Percentiles rank a stretch among this genome's conserved stretches.
Conservation (phyloP, 768 basidiomycete genomes). For the Kwoniella mangroviensis region DNA sequence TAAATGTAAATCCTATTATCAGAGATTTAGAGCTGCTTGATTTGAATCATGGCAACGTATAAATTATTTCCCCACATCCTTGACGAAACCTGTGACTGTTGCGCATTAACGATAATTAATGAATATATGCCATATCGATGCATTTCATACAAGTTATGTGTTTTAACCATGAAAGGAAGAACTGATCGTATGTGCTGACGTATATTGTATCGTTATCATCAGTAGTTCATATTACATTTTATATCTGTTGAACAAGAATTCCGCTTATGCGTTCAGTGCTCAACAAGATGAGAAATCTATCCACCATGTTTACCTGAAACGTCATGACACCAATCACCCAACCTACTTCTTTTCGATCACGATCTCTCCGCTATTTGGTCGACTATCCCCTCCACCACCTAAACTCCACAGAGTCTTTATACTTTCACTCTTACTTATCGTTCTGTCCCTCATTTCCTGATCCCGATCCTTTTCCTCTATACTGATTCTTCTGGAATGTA, state of each 20-base stretch:
- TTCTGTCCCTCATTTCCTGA: conserved; percentile 10
- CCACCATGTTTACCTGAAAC: too few species aligned
- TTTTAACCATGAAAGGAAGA: too few species aligned
- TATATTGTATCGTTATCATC: too few species aligned
- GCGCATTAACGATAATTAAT: neutral
- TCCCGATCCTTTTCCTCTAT: conserved; percentile 2
- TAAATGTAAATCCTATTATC: conserved; percentile 81
- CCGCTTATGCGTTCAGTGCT: too few species aligned
- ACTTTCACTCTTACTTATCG: conserved; percentile 43
- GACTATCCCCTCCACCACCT: conserved; percentile 26
- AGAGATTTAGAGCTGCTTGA: conserved; percentile 64
- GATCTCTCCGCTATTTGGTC: conserved; percentile 20
- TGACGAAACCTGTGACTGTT: too few species aligned
- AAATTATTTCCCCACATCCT: neutral
- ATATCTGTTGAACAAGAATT: too few species aligned
- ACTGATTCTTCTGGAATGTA: neutral
- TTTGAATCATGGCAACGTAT: neutral
- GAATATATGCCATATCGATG: neutral
- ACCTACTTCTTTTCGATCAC: conserved; percentile 8
- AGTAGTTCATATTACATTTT: too few species aligned
- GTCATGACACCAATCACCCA: neutral
- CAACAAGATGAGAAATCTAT: too few species aligned
- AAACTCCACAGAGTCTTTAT: conserved; percentile 44
- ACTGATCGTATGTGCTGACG: too few species aligned
- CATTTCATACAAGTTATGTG: neutral